phyloP scores from a whole-genome alignment of 495 filamentous ascomycete species.

The Filosporella fistucella region DNA sequence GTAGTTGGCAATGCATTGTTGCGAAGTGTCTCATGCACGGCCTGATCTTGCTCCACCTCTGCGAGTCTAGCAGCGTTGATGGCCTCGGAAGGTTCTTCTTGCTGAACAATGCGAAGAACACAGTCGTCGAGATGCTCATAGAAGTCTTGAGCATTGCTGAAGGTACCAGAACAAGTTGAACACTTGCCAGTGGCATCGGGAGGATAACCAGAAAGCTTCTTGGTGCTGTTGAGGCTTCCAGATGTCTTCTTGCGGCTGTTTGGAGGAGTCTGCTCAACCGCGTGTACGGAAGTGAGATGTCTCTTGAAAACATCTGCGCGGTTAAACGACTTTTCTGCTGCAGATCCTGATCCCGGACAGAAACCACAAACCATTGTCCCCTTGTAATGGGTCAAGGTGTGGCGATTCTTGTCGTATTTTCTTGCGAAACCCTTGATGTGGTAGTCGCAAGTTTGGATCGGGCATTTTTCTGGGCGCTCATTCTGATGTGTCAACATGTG shows the following conservation, averaged over 20 bases:
- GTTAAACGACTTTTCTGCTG: constrained; percentile 97
- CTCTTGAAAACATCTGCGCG: constrained; percentile 98
- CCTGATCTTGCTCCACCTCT: constrained; percentile 77
- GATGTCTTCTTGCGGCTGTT: constrained; percentile 79
- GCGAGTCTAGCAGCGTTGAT: constrained; percentile 86
- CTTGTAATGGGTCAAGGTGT: constrained; percentile 97
- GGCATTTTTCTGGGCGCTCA: constrained; percentile 94
- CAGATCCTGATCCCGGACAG: constrained; percentile 86
- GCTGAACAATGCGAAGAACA: constrained; percentile 93
- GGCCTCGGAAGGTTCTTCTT: constrained; percentile 91
- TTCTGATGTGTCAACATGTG: constrained; percentile 96
- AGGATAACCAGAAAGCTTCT: constrained; percentile 59
- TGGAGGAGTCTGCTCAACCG: constrained; percentile 91
- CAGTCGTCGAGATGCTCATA: constrained; percentile 99
- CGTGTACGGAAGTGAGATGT: constrained; percentile 89
- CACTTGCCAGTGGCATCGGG: constrained; percentile 86
- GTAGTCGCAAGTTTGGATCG: constrained; percentile 91
- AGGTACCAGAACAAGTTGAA: constrained; percentile 88
- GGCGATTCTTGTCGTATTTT: constrained; percentile 99
- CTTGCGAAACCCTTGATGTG: constrained; percentile 93
- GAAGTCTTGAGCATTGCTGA: constrained; percentile 94
- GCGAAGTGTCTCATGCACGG: constrained; percentile 78
- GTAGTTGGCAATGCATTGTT: constrained; percentile 67
- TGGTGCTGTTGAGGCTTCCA: constrained; percentile 31
- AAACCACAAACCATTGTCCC: constrained; percentile 99